These are phyloP conservation scores for Yamadazyma kitorensis DNA, from an alignment of 805 yeast genomes.

Conservation along the genomic window DNA sequence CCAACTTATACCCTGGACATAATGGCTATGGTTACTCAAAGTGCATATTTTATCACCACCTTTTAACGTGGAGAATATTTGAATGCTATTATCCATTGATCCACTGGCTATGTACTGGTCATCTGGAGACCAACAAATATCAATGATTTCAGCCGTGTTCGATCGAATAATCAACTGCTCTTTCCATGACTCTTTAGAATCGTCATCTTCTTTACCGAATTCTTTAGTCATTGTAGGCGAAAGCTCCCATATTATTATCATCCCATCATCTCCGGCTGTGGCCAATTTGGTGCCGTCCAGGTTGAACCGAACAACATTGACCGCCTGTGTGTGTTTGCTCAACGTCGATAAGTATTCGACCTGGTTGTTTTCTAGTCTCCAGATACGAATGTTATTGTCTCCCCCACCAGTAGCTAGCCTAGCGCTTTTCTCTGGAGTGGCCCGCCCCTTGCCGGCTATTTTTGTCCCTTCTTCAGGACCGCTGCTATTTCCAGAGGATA, in stretches of 20 bases:
- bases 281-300: conserved; percentile 71
- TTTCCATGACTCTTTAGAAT: conserved; percentile 71
- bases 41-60: too few relatives aligned
- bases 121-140: conserved; percentile 90
- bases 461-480: neutral
- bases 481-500: conserved; percentile 9
- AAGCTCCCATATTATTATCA: conserved; percentile 74
- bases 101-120: conserved; percentile 77
- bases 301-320: conserved; percentile 82
- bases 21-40: conserved; percentile 75
- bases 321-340: conserved; percentile 89
- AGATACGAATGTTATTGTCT: conserved; percentile 39
- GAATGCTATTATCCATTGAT: conserved; percentile 81
- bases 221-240: conserved; percentile 54
- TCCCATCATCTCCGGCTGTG: conserved; percentile 94
- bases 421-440: neutral
- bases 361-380: conserved; percentile 43
- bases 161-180: conserved; percentile 56
- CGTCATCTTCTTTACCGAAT: conserved; percentile 60
- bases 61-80: conserved; percentile 58
- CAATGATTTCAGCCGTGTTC: conserved; percentile 79
- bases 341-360: conserved; percentile 83
- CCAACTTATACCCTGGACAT: conserved; percentile 96
- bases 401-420: conserved; percentile 91
- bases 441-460: neutral